A percentile compares a stretch with the other conserved stretches of the same genome.
Conservation (phyloP, 2,329 filamentous ascomycete species). For the Diaporthe australafricana region DNA sequence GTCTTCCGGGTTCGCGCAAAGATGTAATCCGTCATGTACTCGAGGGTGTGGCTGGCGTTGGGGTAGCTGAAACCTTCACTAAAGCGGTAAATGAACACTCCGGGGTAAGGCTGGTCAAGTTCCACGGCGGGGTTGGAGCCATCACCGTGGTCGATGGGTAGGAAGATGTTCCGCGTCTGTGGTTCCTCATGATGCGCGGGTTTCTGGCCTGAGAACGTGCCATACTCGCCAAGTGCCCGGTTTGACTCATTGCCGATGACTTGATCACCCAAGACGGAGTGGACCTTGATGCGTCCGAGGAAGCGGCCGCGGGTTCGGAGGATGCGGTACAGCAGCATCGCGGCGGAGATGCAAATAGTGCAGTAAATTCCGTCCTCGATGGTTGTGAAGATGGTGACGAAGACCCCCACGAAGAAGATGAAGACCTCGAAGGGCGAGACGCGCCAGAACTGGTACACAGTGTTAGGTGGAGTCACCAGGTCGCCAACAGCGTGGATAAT, state of each 20-base stretch:
- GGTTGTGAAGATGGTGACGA: slow-evolving; percentile 86
- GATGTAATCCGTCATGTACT: slow-evolving; percentile 78
- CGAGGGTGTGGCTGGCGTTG: slow-evolving; percentile 89
- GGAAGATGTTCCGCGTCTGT: slow-evolving; percentile 80
- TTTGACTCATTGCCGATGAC: slow-evolving; percentile 71
- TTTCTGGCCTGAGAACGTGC: slow-evolving; percentile 59
- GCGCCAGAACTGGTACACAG: slow-evolving; percentile 94
- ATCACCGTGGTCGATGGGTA: slow-evolving; percentile 88
- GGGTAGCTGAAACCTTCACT: slow-evolving; percentile 96
- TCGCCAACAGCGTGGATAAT: slow-evolving; percentile 97
- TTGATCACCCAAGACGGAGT: slow-evolving; percentile 84
- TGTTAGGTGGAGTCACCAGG: slow-evolving; percentile 90
- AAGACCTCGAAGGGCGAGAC: slow-evolving; percentile 90
- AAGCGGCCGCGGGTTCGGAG: slow-evolving; percentile 86
- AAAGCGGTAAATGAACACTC: slow-evolving; percentile 96
- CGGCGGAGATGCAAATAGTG: slow-evolving; percentile 82
- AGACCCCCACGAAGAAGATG: slow-evolving; percentile 92
- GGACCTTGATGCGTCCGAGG: slow-evolving; percentile 84
- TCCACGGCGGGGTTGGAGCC: slow-evolving; percentile 88
- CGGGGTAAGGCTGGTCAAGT: slow-evolving; percentile 86
- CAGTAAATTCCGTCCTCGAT: slow-evolving; percentile 96
- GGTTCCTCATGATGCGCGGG: slow-evolving; percentile 51
- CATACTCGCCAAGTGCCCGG: slow-evolving; percentile 63
- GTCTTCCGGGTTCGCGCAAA: slow-evolving; percentile 81
- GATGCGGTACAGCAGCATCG: slow-evolving; percentile 84